Percentiles rank a stretch among this genome's conserved stretches.
Evolutionary conservation across 768 basidiomycete species (phyloP).

Genomic region (Psilocybe sp.): DNA sequence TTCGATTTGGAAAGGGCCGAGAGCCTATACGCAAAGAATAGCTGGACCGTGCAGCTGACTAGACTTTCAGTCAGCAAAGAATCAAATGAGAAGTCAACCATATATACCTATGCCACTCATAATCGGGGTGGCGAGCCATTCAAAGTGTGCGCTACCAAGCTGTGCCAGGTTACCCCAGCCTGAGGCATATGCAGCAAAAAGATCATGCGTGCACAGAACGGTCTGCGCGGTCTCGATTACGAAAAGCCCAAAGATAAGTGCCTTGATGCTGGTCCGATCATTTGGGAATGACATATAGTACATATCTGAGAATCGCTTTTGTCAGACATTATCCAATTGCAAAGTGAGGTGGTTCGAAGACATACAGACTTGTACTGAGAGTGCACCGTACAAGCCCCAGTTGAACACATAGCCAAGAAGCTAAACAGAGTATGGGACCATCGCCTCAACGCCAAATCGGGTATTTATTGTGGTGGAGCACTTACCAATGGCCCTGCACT

Average conservation of each 20-base stretch:
- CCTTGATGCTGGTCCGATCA: slow-evolving; percentile 13
- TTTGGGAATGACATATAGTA: slow-evolving; percentile 22
- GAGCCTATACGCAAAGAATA: slow-evolving; percentile 20
- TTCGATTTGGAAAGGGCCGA: slow-evolving; percentile 14
- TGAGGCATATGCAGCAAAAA: slow-evolving; percentile 15
- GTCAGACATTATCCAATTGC: background rate
- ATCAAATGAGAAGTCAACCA: background rate
- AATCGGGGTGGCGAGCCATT: slow-evolving; percentile 20
- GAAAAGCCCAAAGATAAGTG: slow-evolving; percentile 18
- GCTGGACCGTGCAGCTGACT: slow-evolving; percentile 18
- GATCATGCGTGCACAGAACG: slow-evolving; percentile 16
- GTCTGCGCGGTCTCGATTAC: slow-evolving; percentile 23
- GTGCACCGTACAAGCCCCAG: slow-evolving; percentile 14
- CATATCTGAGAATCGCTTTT: slow-evolving; percentile 12
- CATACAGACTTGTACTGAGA: slow-evolving; percentile 25
- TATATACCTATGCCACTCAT: slow-evolving; percentile 14
- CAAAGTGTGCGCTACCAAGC: slow-evolving; percentile 12
- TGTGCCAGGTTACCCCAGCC: slow-evolving; percentile 17
- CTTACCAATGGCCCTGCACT: no score
- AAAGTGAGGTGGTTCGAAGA: background rate
- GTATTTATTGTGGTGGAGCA: no score
- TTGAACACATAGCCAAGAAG: slow-evolving; percentile 18
- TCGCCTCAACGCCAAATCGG: no score
- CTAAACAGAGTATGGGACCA: background rate
- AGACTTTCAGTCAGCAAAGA: background rate